Evolutionary conservation across 2,329 filamentous ascomycete genomes (phyloP).

Genomic region (Microthyrium microscopicum): DNA sequence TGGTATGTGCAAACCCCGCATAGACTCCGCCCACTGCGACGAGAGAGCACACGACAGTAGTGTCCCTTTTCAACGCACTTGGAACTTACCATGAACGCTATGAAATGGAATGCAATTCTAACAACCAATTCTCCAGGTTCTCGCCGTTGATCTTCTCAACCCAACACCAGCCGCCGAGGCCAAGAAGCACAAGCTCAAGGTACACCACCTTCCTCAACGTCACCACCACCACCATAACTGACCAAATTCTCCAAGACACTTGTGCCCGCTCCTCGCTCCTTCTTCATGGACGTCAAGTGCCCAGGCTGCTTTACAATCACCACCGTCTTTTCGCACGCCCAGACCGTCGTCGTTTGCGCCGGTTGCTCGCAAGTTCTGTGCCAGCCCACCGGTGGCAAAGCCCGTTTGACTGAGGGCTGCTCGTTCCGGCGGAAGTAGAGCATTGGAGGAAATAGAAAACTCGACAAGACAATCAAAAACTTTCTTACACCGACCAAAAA

Average conservation of each 20-base stretch:
- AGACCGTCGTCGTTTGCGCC: slow-evolving; percentile 99
- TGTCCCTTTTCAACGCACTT: too few relatives aligned
- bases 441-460: too few relatives aligned
- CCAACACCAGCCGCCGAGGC: slow-evolving; percentile 93
- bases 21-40: too few relatives aligned
- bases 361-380: slow-evolving; percentile 94
- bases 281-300: slow-evolving; percentile 99
- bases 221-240: too few relatives aligned
- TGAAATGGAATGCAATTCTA: too few relatives aligned
- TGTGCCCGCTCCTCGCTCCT: slow-evolving; percentile 90
- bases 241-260: too few relatives aligned
- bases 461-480: too few relatives aligned
- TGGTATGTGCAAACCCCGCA: too few relatives aligned
- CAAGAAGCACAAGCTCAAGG: slow-evolving; percentile 99
- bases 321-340: slow-evolving; percentile 99
- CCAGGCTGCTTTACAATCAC: slow-evolving; percentile 99
- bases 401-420: slow-evolving; percentile 97
- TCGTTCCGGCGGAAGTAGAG: slow-evolving; percentile 99
- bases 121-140: slow-evolving; percentile 51
- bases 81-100: too few relatives aligned
- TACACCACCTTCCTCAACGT: too few relatives aligned
- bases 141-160: slow-evolving; percentile 99
- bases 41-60: too few relatives aligned
- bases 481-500: too few relatives aligned
- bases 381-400: slow-evolving; percentile 99